Percentiles rank a stretch among this genome's conserved stretches.
Conservation (phyloP, 192 early-diverging fungal genomes). For the Linnemannia hyalina region DNA sequence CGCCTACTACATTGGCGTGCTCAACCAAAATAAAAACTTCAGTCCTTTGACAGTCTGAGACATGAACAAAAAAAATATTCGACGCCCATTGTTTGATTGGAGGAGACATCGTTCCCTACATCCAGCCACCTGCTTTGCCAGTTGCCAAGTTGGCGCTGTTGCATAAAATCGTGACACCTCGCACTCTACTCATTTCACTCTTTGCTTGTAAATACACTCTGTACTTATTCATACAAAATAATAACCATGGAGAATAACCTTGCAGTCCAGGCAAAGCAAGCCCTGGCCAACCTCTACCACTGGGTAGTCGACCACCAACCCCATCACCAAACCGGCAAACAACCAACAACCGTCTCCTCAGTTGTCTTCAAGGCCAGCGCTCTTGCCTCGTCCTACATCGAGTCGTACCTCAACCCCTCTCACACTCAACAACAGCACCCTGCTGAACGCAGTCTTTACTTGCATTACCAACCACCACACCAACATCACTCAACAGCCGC, state of each 20-base stretch:
- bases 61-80: neutral
- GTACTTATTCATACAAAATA: neutral
- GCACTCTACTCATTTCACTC: neutral
- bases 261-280: neutral
- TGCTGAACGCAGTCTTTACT: neutral
- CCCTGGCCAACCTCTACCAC: conserved; percentile 4
- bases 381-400: neutral
- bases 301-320: neutral
- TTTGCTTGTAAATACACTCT: neutral
- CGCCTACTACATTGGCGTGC: neutral
- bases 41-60: neutral
- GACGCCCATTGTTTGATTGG: neutral
- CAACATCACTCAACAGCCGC: neutral
- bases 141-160: too few relatives aligned
- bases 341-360: neutral
- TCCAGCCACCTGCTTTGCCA: neutral
- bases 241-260: neutral
- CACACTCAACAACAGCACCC: neutral
- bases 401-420: conserved; percentile 8
- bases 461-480: neutral
- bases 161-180: neutral
- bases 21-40: neutral
- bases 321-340: neutral
- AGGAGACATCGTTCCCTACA: neutral
- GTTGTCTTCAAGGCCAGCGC: neutral